These are phyloP conservation scores for Schizosaccharomyces versatilis DNA, from an alignment of 1,139 yeast genomes.

Conservation along the genomic window DNA sequence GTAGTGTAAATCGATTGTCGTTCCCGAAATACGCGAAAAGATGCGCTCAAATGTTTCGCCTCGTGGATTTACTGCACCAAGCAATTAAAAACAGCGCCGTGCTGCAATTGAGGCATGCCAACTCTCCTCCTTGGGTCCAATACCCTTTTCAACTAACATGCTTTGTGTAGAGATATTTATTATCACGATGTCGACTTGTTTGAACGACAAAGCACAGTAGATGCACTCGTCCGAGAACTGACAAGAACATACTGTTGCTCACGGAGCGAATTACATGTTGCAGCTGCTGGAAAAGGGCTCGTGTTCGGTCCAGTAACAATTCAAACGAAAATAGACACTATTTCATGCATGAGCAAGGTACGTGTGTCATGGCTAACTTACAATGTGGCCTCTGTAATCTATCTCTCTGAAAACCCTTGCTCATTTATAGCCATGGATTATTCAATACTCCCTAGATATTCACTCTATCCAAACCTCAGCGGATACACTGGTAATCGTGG, in stretches of 20 bases:
- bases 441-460: not conserved
- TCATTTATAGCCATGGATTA: not conserved
- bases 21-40: not conserved
- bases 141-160: too few species aligned
- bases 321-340: not conserved
- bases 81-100: not conserved
- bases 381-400: not conserved
- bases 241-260: slow-evolving; percentile 16
- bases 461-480: not conserved
- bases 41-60: not conserved
- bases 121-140: not conserved
- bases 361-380: not conserved
- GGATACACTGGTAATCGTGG: not conserved
- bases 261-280: not conserved
- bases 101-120: not conserved
- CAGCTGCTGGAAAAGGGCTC: not conserved
- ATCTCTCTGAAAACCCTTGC: not conserved
- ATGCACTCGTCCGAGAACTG: slow-evolving; percentile 54
- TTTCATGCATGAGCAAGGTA: not conserved
- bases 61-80: not conserved
- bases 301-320: not conserved
- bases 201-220: slow-evolving; percentile 25
- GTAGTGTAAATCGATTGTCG: too few species aligned
- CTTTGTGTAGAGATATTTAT: slow-evolving; percentile 2
- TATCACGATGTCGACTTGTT: not conserved